Evolutionary conservation across 2,329 filamentous ascomycete genomes (phyloP), one percentile per base, ranked within the genome.

Genomic region (Chrysosporium keratinophilum): DNA sequence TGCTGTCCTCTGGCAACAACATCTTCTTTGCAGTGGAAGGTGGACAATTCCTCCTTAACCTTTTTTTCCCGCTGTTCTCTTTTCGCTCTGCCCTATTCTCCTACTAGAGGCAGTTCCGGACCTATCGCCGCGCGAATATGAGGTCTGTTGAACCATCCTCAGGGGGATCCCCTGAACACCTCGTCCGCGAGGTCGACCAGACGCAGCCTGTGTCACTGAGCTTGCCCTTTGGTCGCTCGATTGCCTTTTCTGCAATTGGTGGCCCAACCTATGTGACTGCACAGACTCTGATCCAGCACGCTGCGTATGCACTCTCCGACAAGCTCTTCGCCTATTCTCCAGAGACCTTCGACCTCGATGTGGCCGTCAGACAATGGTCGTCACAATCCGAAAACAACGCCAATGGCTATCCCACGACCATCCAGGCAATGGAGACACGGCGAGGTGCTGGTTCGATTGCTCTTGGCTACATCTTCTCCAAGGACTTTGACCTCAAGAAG

Each of bases 301-400:
- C 97, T 60, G 88, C 91, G 57, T 98, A 95, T 74, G 81, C 87
- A 59, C 79, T 98, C 57, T 97, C 91, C 54, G 90, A 97, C 77
- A 95, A 95, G 78, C 83, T 97, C 73, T 98, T 95, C 75, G 87
- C 90, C 54, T 97, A 95, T 76, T 97, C 91, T 2, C 88, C 90
- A 28, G 87, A 95, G 65, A 87, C 88, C 12, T 97, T 96, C 65
- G 87, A 94, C 67, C 79, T 98, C 59, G 91, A 97, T 69, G 71
- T 84, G 58, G 88, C 90, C 45, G 83, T 87, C 52, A 86, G 84
- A 69, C 72, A 81, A 61, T 98, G 93, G 93, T 78, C 81, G 48
- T 70, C 74, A 28, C 73, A 80, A 58, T 75, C 80, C 58, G 84
- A 88, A 66, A 76, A 78, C 67, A 98, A 98, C 74, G 82, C 85